Conservation (phyloP, 345 rosid genomes). For the Sonneratia alba region DNA sequence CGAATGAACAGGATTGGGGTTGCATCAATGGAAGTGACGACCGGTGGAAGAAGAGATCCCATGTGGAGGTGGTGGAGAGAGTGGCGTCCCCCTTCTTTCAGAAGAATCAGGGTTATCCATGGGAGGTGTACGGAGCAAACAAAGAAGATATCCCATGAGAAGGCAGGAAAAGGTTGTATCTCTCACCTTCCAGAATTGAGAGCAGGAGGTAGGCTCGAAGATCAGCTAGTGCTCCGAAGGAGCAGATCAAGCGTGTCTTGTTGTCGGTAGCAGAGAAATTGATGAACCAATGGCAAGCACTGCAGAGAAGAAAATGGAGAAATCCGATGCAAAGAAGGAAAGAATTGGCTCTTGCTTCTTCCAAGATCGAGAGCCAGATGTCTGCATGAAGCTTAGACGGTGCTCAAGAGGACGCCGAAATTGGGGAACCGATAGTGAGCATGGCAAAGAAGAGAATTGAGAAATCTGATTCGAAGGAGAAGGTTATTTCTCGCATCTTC, state of each 20-base stretch:
- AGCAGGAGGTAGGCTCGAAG: background rate
- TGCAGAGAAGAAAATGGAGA: background rate
- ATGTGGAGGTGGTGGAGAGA: background rate
- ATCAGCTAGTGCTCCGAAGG: background rate
- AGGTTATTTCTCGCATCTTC: slow-evolving; percentile 3
- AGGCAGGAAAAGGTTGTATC: background rate
- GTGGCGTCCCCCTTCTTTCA: background rate
- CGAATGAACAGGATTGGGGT: background rate
- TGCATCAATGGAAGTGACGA: no score
- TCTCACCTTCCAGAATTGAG: background rate
- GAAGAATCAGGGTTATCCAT: background rate
- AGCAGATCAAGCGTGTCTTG: background rate
- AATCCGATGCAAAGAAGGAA: background rate
- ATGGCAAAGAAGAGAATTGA: background rate
- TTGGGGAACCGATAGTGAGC: background rate
- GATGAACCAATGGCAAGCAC: background rate
- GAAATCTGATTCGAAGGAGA: background rate
- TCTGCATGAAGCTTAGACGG: background rate
- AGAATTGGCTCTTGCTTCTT: background rate
- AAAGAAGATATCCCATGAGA: background rate
- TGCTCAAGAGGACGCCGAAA: background rate
- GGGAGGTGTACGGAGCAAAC: no score
- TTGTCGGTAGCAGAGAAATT: background rate
- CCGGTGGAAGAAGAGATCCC: background rate
- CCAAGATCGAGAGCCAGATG: background rate